A percentile compares a stretch with the other conserved stretches of the same genome.
phyloP scores from a whole-genome alignment of 495 filamentous ascomycete species.

The Penicillium salamii region DNA sequence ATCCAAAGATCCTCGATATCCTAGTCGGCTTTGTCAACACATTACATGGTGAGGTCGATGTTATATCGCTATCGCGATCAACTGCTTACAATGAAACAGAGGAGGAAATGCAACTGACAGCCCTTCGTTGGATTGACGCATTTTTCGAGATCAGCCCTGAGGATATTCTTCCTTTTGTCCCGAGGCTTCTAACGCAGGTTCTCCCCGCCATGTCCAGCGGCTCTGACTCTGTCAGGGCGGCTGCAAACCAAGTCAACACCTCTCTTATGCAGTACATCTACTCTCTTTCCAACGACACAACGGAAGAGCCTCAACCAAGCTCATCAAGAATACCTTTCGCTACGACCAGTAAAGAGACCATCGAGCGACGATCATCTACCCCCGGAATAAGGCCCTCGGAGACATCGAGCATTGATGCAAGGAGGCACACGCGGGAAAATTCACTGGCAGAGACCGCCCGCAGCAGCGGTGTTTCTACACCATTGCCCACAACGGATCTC shows the following conservation, averaged over 20 bases:
- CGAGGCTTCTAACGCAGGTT: slow-evolving; percentile 84
- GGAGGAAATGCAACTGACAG: slow-evolving; percentile 86
- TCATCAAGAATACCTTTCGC: slow-evolving; percentile 37
- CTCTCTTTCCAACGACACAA: slow-evolving; percentile 75
- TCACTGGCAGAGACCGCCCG: slow-evolving; percentile 48
- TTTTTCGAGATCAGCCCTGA: slow-evolving; percentile 98
- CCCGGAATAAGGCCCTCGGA: slow-evolving; percentile 45
- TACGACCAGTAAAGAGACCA: slow-evolving; percentile 47
- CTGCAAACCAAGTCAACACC: slow-evolving; percentile 83
- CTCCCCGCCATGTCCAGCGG: slow-evolving; percentile 93
- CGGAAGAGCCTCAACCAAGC: slow-evolving; percentile 36
- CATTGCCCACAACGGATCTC: slow-evolving; percentile 59
- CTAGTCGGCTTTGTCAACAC: slow-evolving; percentile 88
- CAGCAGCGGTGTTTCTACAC: slow-evolving; percentile 39
- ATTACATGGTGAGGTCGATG: slow-evolving; percentile 56
- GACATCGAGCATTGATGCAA: slow-evolving; percentile 24
- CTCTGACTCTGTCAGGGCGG: slow-evolving; percentile 81
- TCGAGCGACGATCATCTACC: slow-evolving; percentile 53
- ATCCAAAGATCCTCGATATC: slow-evolving; percentile 88
- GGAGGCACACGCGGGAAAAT: slow-evolving; percentile 35
- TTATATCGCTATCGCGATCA: neutral
- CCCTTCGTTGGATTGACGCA: slow-evolving; percentile 90
- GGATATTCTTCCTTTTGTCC: slow-evolving; percentile 94
- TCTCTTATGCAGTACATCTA: slow-evolving; percentile 90
- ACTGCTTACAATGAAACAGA: slow-evolving; percentile 44